Percentiles rank a stretch among this genome's conserved stretches.
These are phyloP conservation scores for Potentilla sterilis DNA, from an alignment of 306 rosid species.

Conservation along the genomic window DNA sequence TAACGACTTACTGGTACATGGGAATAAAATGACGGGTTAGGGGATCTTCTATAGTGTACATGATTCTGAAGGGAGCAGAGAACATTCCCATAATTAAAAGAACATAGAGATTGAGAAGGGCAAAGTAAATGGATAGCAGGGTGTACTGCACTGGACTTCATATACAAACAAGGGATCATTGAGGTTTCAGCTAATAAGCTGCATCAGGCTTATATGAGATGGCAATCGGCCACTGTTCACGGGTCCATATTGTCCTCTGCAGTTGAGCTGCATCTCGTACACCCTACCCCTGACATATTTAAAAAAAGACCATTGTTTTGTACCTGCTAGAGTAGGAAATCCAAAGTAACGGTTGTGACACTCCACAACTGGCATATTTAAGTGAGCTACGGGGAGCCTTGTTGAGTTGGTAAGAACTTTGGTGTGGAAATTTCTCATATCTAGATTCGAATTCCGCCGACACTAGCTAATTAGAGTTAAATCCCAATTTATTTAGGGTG, in stretches of 20 bases:
- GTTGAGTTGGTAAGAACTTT: too few species aligned
- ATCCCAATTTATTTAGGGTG: too few species aligned
- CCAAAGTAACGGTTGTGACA: too few species aligned
- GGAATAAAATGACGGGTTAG: neutral
- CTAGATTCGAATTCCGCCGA: too few species aligned
- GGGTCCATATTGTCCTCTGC: neutral
- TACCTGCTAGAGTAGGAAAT: too few species aligned
- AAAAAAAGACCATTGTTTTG: too few species aligned
- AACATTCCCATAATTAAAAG: constrained; percentile 1
- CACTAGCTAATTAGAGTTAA: too few species aligned
- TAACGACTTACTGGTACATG: neutral
- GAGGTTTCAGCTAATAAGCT: neutral
- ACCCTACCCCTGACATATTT: too few species aligned
- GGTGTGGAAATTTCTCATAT: too few species aligned
- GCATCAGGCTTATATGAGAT: neutral
- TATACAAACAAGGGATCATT: neutral
- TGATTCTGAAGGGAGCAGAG: neutral
- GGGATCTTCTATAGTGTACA: neutral
- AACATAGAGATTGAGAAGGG: neutral
- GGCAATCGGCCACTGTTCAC: neutral
- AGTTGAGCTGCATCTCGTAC: constrained; percentile 2
- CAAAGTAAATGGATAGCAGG: neutral
- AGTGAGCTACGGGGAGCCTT: too few species aligned
- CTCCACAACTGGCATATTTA: too few species aligned
- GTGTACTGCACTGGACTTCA: neutral